Evolutionary conservation across 1,284 basidiomycete genomes (phyloP).

Genomic region (Irpex rosettiformis): DNA sequence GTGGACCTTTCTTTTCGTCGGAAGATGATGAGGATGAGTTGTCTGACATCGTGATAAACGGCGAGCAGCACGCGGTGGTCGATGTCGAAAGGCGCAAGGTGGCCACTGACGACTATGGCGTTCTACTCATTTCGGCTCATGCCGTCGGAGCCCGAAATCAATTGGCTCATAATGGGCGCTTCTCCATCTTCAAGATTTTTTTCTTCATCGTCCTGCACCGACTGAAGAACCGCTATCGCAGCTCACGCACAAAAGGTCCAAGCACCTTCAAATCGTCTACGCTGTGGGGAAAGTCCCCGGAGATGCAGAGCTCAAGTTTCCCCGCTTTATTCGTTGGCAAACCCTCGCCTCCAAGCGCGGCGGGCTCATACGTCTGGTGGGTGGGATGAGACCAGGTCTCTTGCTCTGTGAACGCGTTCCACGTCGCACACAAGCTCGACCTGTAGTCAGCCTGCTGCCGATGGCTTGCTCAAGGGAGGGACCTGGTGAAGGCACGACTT

Average conservation of each 20-base stretch:
- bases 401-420: neutral
- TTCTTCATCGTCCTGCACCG: slow-evolving; percentile 37
- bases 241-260: slow-evolving; percentile 61
- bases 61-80: neutral
- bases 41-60: neutral
- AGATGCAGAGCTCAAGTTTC: slow-evolving; percentile 65
- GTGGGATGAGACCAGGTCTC: slow-evolving; percentile 1
- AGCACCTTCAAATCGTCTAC: slow-evolving; percentile 34
- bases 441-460: slow-evolving; percentile 3
- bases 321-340: slow-evolving; percentile 49
- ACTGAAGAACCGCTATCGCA: slow-evolving; percentile 83
- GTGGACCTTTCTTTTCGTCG: neutral
- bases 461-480: slow-evolving; percentile 25
- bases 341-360: slow-evolving; percentile 57
- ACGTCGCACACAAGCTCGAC: neutral
- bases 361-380: slow-evolving; percentile 40
- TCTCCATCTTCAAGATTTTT: neutral
- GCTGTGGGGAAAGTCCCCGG: slow-evolving; percentile 94
- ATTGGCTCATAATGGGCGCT: neutral
- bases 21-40: neutral
- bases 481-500: slow-evolving; percentile 23
- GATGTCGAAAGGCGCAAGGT: neutral
- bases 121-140: neutral
- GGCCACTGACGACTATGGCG: neutral
- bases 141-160: neutral